Conservation (phyloP, 192 early-diverging fungal genomes). For the Jimgerdemannia lactiflua region DNA sequence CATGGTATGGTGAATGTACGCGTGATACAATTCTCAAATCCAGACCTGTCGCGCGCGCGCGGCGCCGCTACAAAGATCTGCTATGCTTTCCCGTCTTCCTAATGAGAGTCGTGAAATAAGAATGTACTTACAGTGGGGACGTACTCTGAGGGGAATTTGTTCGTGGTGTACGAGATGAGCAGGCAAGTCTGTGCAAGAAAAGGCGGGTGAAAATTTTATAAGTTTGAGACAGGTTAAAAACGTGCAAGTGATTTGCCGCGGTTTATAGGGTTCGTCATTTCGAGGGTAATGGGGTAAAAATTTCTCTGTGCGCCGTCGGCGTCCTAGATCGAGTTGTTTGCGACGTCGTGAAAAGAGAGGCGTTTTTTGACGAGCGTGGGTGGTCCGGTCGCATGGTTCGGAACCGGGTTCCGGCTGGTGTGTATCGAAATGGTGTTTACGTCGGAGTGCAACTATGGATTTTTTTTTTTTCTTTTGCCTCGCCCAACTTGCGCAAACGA, state of each 20-base stretch:
- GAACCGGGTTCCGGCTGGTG: background rate
- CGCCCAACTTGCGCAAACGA: background rate
- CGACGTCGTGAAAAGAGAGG: background rate
- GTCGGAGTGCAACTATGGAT: background rate
- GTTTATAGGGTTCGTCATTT: background rate
- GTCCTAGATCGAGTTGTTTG: background rate
- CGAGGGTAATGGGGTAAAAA: background rate
- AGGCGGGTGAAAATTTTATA: too few relatives aligned
- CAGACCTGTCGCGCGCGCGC: too few relatives aligned
- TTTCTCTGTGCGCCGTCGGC: too few relatives aligned
- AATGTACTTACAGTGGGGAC: conserved; percentile 81
- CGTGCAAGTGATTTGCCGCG: background rate
- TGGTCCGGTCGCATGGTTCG: background rate
- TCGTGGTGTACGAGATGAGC: conserved; percentile 94
- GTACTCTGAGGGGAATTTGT: conserved; percentile 96
- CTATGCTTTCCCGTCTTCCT: too few relatives aligned
- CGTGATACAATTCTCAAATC: too few relatives aligned
- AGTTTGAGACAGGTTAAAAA: background rate
- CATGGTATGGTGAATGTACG: too few relatives aligned
- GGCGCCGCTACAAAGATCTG: too few relatives aligned
- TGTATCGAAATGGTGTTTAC: background rate
- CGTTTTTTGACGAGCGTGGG: background rate
- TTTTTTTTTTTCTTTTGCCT: background rate
- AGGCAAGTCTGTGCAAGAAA: conserved; percentile 72
- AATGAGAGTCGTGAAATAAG: too few relatives aligned